These are phyloP conservation scores for Sonneratia alba DNA, from an alignment of 345 rosid species.

Conservation along the genomic window DNA sequence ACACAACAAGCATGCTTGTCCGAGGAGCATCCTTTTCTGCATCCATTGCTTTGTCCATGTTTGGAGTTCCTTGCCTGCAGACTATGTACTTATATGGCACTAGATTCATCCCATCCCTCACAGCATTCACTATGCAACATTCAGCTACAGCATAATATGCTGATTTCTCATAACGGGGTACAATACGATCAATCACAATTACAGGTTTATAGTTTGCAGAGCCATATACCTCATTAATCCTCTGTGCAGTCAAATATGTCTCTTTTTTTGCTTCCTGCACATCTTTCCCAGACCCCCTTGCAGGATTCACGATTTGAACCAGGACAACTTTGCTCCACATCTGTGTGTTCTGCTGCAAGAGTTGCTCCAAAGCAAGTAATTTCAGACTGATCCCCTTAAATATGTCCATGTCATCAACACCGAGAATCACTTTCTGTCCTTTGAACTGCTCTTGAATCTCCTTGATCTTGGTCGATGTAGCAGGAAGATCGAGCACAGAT, in stretches of 20 bases:
- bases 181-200: conserved; percentile 54
- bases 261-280: conserved; percentile 66
- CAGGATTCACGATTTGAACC: conserved; percentile 75
- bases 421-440: conserved; percentile 59
- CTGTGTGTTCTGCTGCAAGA: conserved; percentile 45
- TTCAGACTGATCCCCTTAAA: conserved; percentile 74
- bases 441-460: conserved; percentile 48
- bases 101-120: conserved; percentile 80
- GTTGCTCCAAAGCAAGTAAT: conserved; percentile 55
- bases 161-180: conserved; percentile 65
- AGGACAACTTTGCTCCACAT: conserved; percentile 54
- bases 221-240: conserved; percentile 59
- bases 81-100: conserved; percentile 67
- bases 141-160: conserved; percentile 75
- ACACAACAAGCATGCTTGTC: conserved; percentile 73
- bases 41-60: conserved; percentile 46
- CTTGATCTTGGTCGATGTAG: conserved; percentile 48
- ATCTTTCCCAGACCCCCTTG: conserved; percentile 59
- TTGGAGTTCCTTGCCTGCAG: conserved; percentile 63
- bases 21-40: conserved; percentile 28
- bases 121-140: conserved; percentile 72
- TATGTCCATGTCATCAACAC: conserved; percentile 78
- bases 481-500: conserved; percentile 49
- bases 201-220: conserved; percentile 51
- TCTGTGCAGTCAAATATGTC: conserved; percentile 42